Evolutionary conservation across 148 eudicot species (phyloP), one percentile per base, ranked within the genome.

Genomic region (Amaranthus hypochondriacus): DNA sequence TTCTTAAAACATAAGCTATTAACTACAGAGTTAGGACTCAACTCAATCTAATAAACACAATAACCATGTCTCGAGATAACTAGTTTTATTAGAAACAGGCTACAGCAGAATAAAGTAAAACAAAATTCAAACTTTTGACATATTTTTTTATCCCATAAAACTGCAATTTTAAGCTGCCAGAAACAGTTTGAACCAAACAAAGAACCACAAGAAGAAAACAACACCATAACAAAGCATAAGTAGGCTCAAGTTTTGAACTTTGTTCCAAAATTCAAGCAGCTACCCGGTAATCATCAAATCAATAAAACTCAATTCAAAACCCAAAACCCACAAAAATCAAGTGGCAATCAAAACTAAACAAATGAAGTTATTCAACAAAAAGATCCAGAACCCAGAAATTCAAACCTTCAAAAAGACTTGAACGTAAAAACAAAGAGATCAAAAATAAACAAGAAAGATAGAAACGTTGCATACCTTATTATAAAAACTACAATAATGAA

Each of bases 361-460:
- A 28, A 58, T 9, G 63, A 44, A 63, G 18, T 9, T 39, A 75
- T 52, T 62, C 10, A 65, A 66, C 13, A 0, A 57, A 80, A 61
- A 66, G 11, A 72, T 43, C 55, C 9, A 80, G 39, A 52, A 71
- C 83, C 79, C 76, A 76, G 68, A 66, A 71, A 66, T 76, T 28
- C 79, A 58, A 67, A 61, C 62, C 65, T 75, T 62, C 39, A 74
- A 70, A 74, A 66, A 75, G 75, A 74, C 56, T 18, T 14, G 58
- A 76, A 80, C 46, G 66, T 80, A 43, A 6, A 6, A 67, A 54
- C 57, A 2, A 13, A 39, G 21, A 62, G 28, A 39, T 71, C 7
- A 72, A 72, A 73, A 75, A 4, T 44, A 66, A 70, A 52, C 9
- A 12, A 53, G 68, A 76, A 75, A 72, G 73, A 43, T 4, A 28